Percentiles rank a stretch among this genome's conserved stretches.
These are phyloP conservation scores for Gillenia trifoliata DNA, from an alignment of 306 rosid genomes.

Conservation along the genomic window DNA sequence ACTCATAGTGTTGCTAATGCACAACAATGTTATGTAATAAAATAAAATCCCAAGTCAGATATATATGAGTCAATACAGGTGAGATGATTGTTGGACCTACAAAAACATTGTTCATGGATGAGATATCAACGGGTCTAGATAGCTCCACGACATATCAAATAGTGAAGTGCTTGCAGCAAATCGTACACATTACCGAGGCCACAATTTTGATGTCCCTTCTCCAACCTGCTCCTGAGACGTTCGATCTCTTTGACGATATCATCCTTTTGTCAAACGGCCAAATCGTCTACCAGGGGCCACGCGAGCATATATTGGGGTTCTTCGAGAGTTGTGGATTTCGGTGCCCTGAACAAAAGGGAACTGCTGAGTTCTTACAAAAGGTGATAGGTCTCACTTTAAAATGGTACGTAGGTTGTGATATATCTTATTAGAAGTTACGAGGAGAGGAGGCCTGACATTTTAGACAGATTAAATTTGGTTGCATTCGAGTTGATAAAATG, in stretches of 20 bases:
- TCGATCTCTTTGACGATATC: slow-evolving; percentile 81
- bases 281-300: slow-evolving; percentile 78
- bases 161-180: slow-evolving; percentile 79
- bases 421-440: not conserved
- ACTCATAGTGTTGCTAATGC: not conserved
- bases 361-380: slow-evolving; percentile 94
- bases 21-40: not conserved
- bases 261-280: slow-evolving; percentile 72
- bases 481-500: too few relatives aligned
- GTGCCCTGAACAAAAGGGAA: slow-evolving; percentile 89
- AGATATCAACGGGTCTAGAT: slow-evolving; percentile 92
- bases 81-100: slow-evolving; percentile 96
- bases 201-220: slow-evolving; percentile 82
- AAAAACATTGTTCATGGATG: too few relatives aligned
- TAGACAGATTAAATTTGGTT: too few relatives aligned
- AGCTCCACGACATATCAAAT: slow-evolving; percentile 92
- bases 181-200: slow-evolving; percentile 65
- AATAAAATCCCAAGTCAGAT: not conserved
- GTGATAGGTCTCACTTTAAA: slow-evolving; percentile 20
- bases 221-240: slow-evolving; percentile 95
- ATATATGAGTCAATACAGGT: slow-evolving; percentile 25
- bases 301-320: slow-evolving; percentile 52
- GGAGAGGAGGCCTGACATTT: too few relatives aligned
- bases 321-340: slow-evolving; percentile 65
- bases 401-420: not conserved